Evolutionary conservation across 371 early-diverging fungal genomes (phyloP), one percentile per base, ranked within the genome.

Genomic region (Mucor irregularis): DNA sequence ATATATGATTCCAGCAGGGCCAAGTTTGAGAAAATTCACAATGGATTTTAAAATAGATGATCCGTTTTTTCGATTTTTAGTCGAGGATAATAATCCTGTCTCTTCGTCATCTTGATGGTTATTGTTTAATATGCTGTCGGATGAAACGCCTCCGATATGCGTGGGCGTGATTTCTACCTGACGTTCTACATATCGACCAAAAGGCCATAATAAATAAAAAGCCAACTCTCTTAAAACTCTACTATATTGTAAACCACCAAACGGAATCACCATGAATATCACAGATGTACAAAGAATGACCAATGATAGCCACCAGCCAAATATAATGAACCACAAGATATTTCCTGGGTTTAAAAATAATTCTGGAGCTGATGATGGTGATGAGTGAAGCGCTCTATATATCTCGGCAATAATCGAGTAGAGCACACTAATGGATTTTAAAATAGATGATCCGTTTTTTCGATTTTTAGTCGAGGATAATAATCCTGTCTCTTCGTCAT

Each of bases 171-270:
- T 61, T 26, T 67, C 71, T 13, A 63, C 61, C 6, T 58, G 61
- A 24, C 79, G 76, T 56, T 90, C 92, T 3, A 96, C 90, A 66
- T 90, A 94, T 57, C 91, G 88, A 8, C 94, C 96, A 78, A 96
- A 97, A 3, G 97, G 97, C 95, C 95, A 95, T 16, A 94, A 64
- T 17, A 96, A 72, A 57, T 96, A 97, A 49, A 81, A 74, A 22
- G 85, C 78, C 4, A 90, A 67, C 21, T 84, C 90, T 7, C 78
- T 59, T 6, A 86, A 63, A 10, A 88, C 85, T 3, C 71, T 61
- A 9, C 82, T 76, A 63, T 89, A 90, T 31, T 54, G 53, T 19
- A 51, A 50, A 3, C 88, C 88, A 46, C 76, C 78, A 39, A 58
- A 74, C 30, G 84, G 85, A 4, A 78, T 66, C 5, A 83, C 26